phyloP scores from a whole-genome alignment of 495 filamentous ascomycete species.

The Hyaloscypha bicolor region DNA sequence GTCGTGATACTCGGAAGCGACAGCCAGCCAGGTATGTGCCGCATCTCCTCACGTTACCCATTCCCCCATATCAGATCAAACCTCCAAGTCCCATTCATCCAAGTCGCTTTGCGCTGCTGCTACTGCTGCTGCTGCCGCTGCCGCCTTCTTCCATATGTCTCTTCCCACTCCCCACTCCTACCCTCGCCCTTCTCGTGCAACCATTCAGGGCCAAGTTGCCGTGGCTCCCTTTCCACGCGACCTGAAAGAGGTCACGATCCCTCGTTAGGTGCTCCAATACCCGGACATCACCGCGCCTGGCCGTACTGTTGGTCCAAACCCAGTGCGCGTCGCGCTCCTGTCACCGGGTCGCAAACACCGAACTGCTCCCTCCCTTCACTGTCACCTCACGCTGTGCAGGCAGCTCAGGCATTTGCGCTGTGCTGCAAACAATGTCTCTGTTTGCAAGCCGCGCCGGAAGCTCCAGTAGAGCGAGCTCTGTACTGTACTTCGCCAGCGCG shows the following conservation, averaged over 20 bases:
- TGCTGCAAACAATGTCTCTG: slow-evolving; percentile 28
- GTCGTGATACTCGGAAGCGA: slow-evolving; percentile 16
- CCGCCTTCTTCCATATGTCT: slow-evolving; percentile 18
- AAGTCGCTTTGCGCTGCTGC: neutral
- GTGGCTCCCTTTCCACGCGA: slow-evolving; percentile 27
- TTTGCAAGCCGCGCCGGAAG: slow-evolving; percentile 18
- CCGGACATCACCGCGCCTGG: slow-evolving; percentile 26
- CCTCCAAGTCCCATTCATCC: slow-evolving; percentile 1
- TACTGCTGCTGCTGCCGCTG: neutral
- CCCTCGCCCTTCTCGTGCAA: slow-evolving; percentile 24
- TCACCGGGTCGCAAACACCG: slow-evolving; percentile 30
- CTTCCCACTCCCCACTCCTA: slow-evolving; percentile 5
- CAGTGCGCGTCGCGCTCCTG: slow-evolving; percentile 26
- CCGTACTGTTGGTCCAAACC: slow-evolving; percentile 22
- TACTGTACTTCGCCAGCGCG: slow-evolving; percentile 26
- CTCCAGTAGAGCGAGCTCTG: neutral
- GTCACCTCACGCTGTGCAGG: slow-evolving; percentile 25
- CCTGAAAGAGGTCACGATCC: slow-evolving; percentile 27
- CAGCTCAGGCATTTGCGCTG: slow-evolving; percentile 10
- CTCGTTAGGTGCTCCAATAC: slow-evolving; percentile 29
- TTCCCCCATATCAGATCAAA: neutral
- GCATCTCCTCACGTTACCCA: neutral
- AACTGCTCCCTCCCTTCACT: slow-evolving; percentile 30
- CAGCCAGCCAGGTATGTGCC: slow-evolving; percentile 22
- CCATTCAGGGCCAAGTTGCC: slow-evolving; percentile 17